Evolutionary conservation across 306 rosid genomes (phyloP), one percentile per base, ranked within the genome.

Genomic region (Cucumis melo): DNA sequence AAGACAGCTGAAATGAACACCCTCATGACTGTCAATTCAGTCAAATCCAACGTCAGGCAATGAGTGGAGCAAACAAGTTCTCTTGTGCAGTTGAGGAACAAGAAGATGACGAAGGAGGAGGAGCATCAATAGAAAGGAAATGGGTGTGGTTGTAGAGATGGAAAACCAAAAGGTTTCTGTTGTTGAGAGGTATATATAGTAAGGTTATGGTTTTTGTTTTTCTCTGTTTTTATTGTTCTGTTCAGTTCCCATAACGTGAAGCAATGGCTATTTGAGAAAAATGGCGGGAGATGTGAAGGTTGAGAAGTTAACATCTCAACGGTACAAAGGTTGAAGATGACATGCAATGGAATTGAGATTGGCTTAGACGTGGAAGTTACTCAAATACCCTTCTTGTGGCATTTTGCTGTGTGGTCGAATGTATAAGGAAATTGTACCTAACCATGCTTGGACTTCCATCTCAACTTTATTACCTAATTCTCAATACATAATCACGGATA

Each of bases 221-320:
- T 85, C 78, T 79, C 13, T 71, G 0, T 50, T 50, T 50, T 1
- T 58, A 58, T 54, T 83, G 80, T 63, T 38, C 83, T 27, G 87
- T 84, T 83, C 6, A 78, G 80, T 90, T 87, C 75, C 91, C 91
- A 81, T 80, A 82, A 82, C 97, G 83, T 93, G 79, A 93, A 93
- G 96, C 87, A 87, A 93, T 84, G 63, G 81, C 88, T 79, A 83
- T 23, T 68, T 55, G 60, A 29, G 27, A 76, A 72, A 82, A 84
- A 20, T 78, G 64, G 84, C 80, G 74, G 78, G 81, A 83, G 70
- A 59, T 77, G 64, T 81, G 66, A 50, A 79, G 41, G 54, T 71
- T 72, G 81, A 72, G 90, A 86, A 65, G 72, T 77, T 80, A 70
- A 85, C 96, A 79, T 85, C 58, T 80, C 85, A 90, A 88, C 86